Base-by-base conservation (phyloP, 1,284 basidiomycete species). In the Polyporus tsugae region DNA sequence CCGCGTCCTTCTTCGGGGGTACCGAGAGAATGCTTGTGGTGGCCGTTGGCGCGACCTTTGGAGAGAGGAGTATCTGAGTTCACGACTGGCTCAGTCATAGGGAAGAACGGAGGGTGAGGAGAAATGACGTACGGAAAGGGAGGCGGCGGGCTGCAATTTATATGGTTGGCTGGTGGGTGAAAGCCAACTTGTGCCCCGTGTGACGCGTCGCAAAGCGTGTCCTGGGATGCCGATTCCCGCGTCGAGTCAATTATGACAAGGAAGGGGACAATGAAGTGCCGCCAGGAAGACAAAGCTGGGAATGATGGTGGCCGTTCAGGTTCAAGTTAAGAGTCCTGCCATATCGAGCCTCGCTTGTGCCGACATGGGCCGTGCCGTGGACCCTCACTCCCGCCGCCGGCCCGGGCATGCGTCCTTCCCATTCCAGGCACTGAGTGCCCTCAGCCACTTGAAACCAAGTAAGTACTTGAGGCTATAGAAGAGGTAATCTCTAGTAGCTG, bases 261-360 rank as follows among this genome's bases (percentile, higher is more conserved):
- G 11, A 52, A 25, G 22, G 22, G 46, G 25, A 49, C 46, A 49
- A 49, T 49, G 46, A 10, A 7, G 46, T 22, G 25, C 29, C 13
- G 33, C 6, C 15, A 17, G 29, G 15, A 29, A 17, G 29, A 53
- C 52, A 53, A 33, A 53, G 29, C n/a, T n/a, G n/a, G 29, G 33
- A 53, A 33, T 25, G 46, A 49, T 49, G 52, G 52, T 53, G 52
- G 52, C 52, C 29, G 52, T 53, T 53, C 29, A 9, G 29, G 52
- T 33, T 53, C 52, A 53, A 53, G 52, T 53, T 33, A 29, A 29
- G 46, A 25, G 46, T 52, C 46, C 22, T 49, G 2, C 46, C 46
- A 49, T 49, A 25, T 25, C 46, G 46, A 10, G 46, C 46, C 46
- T 49, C 46, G 22, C 46, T 49, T 49, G 22, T 22, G n/a, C n/a